A percentile compares a stretch with the other conserved stretches of the same genome.
Conservation (phyloP, 2,329 filamentous ascomycete genomes). For the Fusarium metavorans region DNA sequence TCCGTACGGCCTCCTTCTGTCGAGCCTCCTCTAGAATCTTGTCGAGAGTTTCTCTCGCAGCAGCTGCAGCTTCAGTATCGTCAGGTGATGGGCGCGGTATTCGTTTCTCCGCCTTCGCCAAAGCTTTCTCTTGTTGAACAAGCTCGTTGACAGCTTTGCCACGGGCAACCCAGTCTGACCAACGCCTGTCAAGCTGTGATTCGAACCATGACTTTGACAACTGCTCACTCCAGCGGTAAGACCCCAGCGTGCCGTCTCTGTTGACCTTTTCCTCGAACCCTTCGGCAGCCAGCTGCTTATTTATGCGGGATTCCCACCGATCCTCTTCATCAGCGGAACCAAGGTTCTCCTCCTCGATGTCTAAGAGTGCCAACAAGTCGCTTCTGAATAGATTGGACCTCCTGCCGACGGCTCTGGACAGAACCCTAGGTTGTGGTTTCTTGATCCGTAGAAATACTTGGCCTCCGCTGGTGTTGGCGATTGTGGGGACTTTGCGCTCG, state of each 20-base stretch:
- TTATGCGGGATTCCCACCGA: constrained; percentile 59
- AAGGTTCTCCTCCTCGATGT: constrained; percentile 54
- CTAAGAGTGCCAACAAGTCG: constrained; percentile 52
- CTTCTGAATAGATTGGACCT: constrained; percentile 60
- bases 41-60: constrained; percentile 16
- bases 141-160: constrained; percentile 56
- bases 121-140: constrained; percentile 52
- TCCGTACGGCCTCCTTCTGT: constrained; percentile 7
- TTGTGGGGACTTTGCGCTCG: constrained; percentile 63
- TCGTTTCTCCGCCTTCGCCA: constrained; percentile 41
- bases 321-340: constrained; percentile 56
- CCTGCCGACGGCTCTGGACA: constrained; percentile 69
- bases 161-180: constrained; percentile 56
- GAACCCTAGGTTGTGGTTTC: constrained; percentile 72
- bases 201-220: constrained; percentile 49
- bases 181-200: constrained; percentile 47
- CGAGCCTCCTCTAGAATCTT: constrained; percentile 22
- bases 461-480: constrained; percentile 64
- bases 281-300: constrained; percentile 39
- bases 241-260: constrained; percentile 22
- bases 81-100: neutral
- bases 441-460: constrained; percentile 74
- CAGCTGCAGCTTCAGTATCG: constrained; percentile 3
- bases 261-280: constrained; percentile 5
- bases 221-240: constrained; percentile 49